Conservation (phyloP, 2,329 filamentous ascomycete species). For the Microcyclospora tardicrescens region DNA sequence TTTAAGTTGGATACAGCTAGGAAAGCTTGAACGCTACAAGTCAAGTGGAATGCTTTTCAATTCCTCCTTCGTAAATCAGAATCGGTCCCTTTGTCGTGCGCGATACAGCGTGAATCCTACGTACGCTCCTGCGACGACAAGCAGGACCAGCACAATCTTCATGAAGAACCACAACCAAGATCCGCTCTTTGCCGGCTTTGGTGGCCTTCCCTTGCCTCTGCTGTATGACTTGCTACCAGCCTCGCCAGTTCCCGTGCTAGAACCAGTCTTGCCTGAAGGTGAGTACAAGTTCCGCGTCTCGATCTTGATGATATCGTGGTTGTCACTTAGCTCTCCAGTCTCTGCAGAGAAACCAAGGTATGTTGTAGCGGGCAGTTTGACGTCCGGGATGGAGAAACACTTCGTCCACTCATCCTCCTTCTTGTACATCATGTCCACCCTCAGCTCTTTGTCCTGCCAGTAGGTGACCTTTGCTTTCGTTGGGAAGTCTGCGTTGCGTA, state of each 20-base stretch:
- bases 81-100: conserved; percentile 37
- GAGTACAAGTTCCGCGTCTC: conserved; percentile 80
- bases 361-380: conserved; percentile 61
- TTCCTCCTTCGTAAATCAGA: conserved; percentile 19
- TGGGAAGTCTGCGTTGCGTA: conserved; percentile 63
- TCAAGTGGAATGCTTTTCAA: conserved; percentile 5
- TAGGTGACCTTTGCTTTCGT: conserved; percentile 86
- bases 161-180: conserved; percentile 62
- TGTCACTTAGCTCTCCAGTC: conserved; percentile 92
- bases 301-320: conserved; percentile 90
- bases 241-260: conserved; percentile 23
- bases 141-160: conserved; percentile 67
- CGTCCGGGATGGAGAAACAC: conserved; percentile 62
- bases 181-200: conserved; percentile 28
- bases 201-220: conserved; percentile 34
- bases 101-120: conserved; percentile 78
- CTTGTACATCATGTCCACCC: conserved; percentile 91
- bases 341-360: conserved; percentile 63
- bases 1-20: background rate
- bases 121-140: conserved; percentile 61
- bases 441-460: conserved; percentile 88
- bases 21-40: conserved; percentile 4
- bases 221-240: conserved; percentile 26
- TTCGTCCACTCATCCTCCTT: conserved; percentile 72
- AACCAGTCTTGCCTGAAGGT: conserved; percentile 30